Percentiles rank a stretch among this genome's conserved stretches.
phyloP scores from a whole-genome alignment of 176 grass and related monocot genomes.

The Elymus sibiricus region DNA sequence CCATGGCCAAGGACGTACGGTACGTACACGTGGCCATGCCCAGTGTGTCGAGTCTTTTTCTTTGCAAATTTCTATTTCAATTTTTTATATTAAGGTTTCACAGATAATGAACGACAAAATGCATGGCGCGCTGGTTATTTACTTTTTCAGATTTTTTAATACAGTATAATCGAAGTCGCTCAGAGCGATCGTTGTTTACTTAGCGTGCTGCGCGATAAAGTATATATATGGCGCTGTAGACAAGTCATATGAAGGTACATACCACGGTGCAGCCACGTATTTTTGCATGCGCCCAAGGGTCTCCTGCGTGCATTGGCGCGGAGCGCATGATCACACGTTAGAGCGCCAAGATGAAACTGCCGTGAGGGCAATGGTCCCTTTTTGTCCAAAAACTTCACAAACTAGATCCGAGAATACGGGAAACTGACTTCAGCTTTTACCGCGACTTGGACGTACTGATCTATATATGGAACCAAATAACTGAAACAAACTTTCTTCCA shows the following conservation, averaged over 20 bases:
- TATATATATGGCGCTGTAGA: neutral
- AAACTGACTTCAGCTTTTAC: constrained; percentile 15
- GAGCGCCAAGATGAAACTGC: constrained; percentile 20
- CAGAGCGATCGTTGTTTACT: no score
- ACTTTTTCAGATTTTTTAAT: no score
- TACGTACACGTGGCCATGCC: neutral
- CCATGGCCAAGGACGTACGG: neutral
- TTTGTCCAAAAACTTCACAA: neutral
- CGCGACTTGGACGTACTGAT: neutral
- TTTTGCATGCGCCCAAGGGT: constrained; percentile 4
- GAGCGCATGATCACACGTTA: constrained; percentile 22
- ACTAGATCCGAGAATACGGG: neutral
- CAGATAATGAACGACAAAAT: neutral
- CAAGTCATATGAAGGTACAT: neutral
- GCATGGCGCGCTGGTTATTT: neutral
- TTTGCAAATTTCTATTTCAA: neutral
- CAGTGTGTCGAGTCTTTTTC: neutral
- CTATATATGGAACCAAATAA: constrained; percentile 19
- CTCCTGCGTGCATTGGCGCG: constrained; percentile 18
- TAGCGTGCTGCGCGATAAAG: neutral
- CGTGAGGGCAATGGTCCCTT: neutral
- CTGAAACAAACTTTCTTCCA: neutral
- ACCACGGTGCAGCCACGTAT: neutral
- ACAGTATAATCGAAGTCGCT: no score
- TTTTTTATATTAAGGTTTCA: neutral